A percentile compares a stretch with the other conserved stretches of the same genome.
Evolutionary conservation across 2,329 filamentous ascomycete species (phyloP).

Genomic region (Alternaria brassicicola): DNA sequence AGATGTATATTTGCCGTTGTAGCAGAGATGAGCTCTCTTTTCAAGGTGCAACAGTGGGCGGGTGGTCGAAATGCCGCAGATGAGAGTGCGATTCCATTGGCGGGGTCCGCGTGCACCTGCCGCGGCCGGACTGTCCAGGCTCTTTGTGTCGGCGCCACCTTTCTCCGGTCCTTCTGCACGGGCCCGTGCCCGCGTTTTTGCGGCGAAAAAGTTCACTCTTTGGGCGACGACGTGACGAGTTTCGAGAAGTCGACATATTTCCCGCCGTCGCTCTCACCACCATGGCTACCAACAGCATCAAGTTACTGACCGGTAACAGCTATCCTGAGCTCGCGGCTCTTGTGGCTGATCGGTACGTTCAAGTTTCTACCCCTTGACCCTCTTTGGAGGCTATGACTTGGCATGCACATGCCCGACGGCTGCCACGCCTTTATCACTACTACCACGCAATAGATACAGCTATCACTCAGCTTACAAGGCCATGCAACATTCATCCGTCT

Average conservation of each 20-base stretch:
- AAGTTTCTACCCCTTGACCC: conserved; percentile 7
- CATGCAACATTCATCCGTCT: no score
- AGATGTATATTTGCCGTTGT: neutral
- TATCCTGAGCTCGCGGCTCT: conserved; percentile 73
- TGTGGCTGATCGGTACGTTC: conserved; percentile 67
- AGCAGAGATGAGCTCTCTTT: neutral
- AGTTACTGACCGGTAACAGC: conserved; percentile 76
- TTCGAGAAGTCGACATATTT: conserved; percentile 28
- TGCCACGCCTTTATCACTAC: neutral
- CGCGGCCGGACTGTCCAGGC: neutral
- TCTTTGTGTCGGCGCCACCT: conserved; percentile 21
- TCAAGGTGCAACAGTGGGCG: neutral
- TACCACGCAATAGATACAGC: neutral
- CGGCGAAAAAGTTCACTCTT: conserved; percentile 31
- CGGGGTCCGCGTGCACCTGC: conserved; percentile 3
- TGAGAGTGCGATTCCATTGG: neutral
- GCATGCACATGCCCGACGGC: conserved; percentile 12
- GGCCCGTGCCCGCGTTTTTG: conserved; percentile 24
- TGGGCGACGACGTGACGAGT: conserved; percentile 15
- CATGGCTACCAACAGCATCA: conserved; percentile 77
- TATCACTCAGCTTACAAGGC: neutral
- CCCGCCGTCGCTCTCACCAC: conserved; percentile 20
- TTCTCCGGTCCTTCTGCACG: conserved; percentile 30
- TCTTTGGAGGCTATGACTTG: conserved; percentile 12
- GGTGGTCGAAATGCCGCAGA: neutral